Conservation (phyloP, 441 rosid species). For the Mallotus japonicus region DNA sequence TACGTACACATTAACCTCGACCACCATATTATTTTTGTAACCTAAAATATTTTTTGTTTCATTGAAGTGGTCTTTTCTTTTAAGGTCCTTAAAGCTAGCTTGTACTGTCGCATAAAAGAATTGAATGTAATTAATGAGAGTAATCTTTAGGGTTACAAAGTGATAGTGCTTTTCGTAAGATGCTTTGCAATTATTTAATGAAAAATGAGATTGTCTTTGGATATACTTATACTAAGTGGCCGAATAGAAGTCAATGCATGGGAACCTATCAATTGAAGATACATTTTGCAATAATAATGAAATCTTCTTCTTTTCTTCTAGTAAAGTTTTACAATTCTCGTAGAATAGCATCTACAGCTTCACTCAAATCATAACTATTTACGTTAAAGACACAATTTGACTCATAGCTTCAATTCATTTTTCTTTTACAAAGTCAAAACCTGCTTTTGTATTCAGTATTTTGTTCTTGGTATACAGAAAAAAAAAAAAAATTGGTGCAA, state of each 20-base stretch:
- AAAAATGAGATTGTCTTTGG: neutral
- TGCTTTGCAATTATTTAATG: conserved; percentile 6
- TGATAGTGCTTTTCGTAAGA: conserved; percentile 3
- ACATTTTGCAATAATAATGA: too few relatives aligned
- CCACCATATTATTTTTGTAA: too few relatives aligned
- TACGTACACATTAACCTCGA: too few relatives aligned
- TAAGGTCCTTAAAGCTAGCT: too few relatives aligned
- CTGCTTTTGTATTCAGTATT: conserved; percentile 19
- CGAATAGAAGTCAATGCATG: conserved; percentile 14
- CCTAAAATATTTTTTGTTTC: too few relatives aligned
- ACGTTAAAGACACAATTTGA: conserved; percentile 3
- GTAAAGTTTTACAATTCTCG: conserved; percentile 13
- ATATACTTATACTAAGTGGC: conserved; percentile 2
- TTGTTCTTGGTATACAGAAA: neutral
- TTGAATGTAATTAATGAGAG: neutral
- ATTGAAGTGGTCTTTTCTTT: too few relatives aligned
- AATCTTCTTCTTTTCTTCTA: neutral
- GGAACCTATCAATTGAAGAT: neutral
- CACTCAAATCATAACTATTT: conserved; percentile 15
- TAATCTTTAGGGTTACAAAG: neutral
- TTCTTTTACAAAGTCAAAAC: neutral
- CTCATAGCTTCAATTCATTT: neutral
- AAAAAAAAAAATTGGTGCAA: neutral
- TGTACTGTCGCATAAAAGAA: too few relatives aligned
- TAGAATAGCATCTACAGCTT: conserved; percentile 22